Base-by-base conservation (phyloP, 2,329 filamentous ascomycete species). In the Xylariaceae sp. region DNA sequence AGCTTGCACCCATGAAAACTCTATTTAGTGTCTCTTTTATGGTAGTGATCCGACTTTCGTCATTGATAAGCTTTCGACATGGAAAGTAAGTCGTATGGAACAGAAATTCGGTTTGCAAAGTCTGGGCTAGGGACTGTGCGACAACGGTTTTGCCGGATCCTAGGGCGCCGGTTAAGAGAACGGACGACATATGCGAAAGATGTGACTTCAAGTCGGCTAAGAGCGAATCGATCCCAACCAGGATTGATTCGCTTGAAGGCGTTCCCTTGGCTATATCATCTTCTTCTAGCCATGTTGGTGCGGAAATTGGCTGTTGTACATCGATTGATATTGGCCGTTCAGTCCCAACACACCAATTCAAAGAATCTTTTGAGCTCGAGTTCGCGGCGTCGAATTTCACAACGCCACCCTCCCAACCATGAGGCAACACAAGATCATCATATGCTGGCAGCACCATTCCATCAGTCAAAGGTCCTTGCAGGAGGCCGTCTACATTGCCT, bases 141-240 rank as follows among this genome's bases (percentile, higher is more conserved):
- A 97, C 83, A 0, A 87, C 87, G 2, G 91, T 92, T 75, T 99
- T 99, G 21, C 95, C 95, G 20, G 93, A 89, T 0, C 95, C 95
- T 62, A 96, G 84, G 0, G 90, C 91, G 40, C 95, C 95, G 0
- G 92, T 96, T 43, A 99, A 74, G 20, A 99, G 79, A 1, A 97
- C 90, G 0, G 95, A 98, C 0, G 93, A 97, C 62, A 90, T 85
- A 65, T 96, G 90, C 0, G 88, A 85, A 3, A 99, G 77, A 65
- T 96, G 90, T 1, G 85, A 87, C 57, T 88, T 80, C 19, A 96
- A 79, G 63, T 91, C 86, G 5, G 83, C 79, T 23, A 96, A 81
- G 0, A 96, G 77, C 1, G 81, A 77, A 65, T 98, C 91, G 54
- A 98, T 93, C 1, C 93, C 93, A 18, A 98, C 91, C 62, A 99